Evolutionary conservation across 2,329 filamentous ascomycete genomes (phyloP).

Genomic region (Calonectria crousiana): DNA sequence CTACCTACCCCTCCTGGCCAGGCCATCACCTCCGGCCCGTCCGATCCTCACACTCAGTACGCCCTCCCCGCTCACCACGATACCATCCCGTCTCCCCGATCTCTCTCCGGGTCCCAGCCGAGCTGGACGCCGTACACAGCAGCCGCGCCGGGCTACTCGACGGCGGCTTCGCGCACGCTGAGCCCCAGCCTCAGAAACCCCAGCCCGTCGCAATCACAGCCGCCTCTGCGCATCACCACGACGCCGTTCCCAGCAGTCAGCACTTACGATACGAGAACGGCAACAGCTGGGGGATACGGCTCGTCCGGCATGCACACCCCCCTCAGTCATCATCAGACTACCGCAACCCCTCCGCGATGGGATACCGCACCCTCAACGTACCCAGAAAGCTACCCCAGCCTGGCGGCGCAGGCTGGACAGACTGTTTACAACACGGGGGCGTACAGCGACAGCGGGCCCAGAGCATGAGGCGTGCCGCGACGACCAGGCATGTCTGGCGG

Average conservation of each 20-base stretch:
- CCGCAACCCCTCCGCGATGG: conserved; percentile 56
- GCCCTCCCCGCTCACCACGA: conserved; percentile 61
- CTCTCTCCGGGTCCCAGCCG: conserved; percentile 60
- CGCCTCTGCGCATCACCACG: conserved; percentile 53
- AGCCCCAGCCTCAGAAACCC: conserved; percentile 51
- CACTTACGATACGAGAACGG: conserved; percentile 54
- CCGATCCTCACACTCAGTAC: conserved; percentile 53
- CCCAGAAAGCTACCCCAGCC: conserved; percentile 53
- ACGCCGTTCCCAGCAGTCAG: conserved; percentile 54
- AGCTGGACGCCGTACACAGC: conserved; percentile 63
- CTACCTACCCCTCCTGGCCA: conserved; percentile 61
- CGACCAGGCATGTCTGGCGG: conserved; percentile 30
- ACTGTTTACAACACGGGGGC: conserved; percentile 56
- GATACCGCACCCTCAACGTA: conserved; percentile 55
- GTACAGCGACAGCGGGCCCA: conserved; percentile 58
- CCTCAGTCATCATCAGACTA: conserved; percentile 52
- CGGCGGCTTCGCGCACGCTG: conserved; percentile 56
- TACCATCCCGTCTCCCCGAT: conserved; percentile 64
- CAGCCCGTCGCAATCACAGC: conserved; percentile 50
- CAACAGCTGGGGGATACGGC: conserved; percentile 52
- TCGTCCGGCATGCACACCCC: conserved; percentile 55
- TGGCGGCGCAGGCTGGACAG: conserved; percentile 49
- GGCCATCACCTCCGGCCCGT: conserved; percentile 46
- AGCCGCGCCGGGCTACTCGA: conserved; percentile 48
- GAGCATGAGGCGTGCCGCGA: conserved; percentile 51